These are phyloP conservation scores for Yamadazyma blattariae DNA, from an alignment of 1,139 yeast genomes.

Conservation along the genomic window DNA sequence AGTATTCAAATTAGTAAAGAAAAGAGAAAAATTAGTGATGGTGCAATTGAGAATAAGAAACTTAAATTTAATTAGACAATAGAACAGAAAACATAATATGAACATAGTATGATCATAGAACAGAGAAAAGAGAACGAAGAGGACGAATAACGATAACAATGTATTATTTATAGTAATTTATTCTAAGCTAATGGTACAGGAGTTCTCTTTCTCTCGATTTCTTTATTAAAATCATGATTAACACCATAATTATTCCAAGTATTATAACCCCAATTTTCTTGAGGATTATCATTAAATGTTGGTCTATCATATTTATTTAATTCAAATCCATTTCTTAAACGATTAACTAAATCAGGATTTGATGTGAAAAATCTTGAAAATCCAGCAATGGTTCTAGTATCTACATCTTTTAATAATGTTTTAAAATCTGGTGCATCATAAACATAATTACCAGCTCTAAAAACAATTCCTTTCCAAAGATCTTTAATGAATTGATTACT, in stretches of 20 bases:
- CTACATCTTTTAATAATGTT: slow-evolving; percentile 21
- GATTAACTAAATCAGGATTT: slow-evolving; percentile 52
- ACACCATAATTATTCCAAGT: slow-evolving; percentile 11
- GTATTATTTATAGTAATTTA: no score
- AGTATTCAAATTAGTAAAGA: slow-evolving; percentile 21
- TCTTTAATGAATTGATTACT: slow-evolving; percentile 34
- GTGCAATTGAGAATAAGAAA: slow-evolving; percentile 8
- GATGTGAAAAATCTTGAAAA: slow-evolving; percentile 47
- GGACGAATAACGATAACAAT: no score
- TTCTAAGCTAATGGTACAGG: no score
- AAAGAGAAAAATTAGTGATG: slow-evolving; percentile 13
- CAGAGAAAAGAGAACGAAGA: no score
- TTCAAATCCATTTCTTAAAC: slow-evolving; percentile 41
- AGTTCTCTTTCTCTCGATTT: slow-evolving; percentile 5
- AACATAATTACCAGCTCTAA: slow-evolving; percentile 47
- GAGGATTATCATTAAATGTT: slow-evolving; percentile 14
- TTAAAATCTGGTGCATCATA: slow-evolving; percentile 23
- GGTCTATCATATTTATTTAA: slow-evolving; percentile 25
- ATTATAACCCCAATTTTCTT: slow-evolving; percentile 20
- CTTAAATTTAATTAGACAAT: neutral
- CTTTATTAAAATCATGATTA: neutral
- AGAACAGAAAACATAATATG: no score
- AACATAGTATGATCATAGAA: no score
- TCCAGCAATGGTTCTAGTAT: slow-evolving; percentile 41
- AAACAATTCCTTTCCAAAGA: slow-evolving; percentile 46